Evolutionary conservation across 352 stramenopile genomes (phyloP), one percentile per base, ranked within the genome.

Genomic region (Pythium guiyangense): DNA sequence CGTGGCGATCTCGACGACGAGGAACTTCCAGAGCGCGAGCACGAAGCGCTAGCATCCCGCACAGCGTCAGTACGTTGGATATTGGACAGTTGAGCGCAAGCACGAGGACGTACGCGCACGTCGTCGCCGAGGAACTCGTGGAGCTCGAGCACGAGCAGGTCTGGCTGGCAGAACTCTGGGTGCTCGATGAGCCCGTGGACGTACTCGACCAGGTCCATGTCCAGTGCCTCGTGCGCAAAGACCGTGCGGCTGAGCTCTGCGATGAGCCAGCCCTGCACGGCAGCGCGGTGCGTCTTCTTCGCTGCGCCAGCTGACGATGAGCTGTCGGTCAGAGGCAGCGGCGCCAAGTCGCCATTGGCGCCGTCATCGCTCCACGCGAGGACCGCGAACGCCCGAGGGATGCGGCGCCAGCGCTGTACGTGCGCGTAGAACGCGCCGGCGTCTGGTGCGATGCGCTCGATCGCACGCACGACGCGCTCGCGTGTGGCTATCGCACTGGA

Each of bases 1-100:
- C n/a, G 81, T 58, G 2, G 66, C 80, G 29, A 90, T 74, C 52
- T 93, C 77, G 27, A 90, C 49, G 8, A 88, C 63, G 46, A 91
- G 57, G 62, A 86, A 93, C 52, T 85, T 86, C 80, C 80, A 93
- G 42, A 93, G 54, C 15, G 71, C 69, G 11, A 90, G 55, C 56
- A 90, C 81, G 59, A 91, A 84, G 9, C 56, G 48, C 84, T 91
- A 46, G 73, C 29, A 15, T 8, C 61, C 20, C 4, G n/a, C 20
- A 27, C 11, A 29, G 20, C 10, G 31, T 14, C 12, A 59, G 51
- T 47, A 26, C 4, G 11, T 26, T n/a, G n/a, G n/a, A n/a, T n/a
- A n/a, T n/a, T n/a, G n/a, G n/a, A n/a, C n/a, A n/a, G n/a, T n/a
- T n/a, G n/a, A n/a, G n/a, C n/a, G n/a, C n/a, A n/a, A 12, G 18